These are phyloP conservation scores for Colletotrichum navitas DNA, from an alignment of 2,329 filamentous ascomycete species.

Conservation along the genomic window DNA sequence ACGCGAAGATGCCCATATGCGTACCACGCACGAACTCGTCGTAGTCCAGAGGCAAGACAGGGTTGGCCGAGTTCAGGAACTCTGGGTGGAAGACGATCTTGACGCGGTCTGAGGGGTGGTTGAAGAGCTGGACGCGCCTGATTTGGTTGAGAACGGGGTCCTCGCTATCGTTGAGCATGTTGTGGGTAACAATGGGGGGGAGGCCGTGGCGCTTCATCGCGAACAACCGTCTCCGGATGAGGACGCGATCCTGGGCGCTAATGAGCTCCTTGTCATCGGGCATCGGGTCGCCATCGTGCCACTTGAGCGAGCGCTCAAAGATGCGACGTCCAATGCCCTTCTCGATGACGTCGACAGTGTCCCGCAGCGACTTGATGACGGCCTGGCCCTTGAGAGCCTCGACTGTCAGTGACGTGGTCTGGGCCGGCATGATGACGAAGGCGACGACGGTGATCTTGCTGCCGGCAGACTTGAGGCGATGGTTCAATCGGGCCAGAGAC, in stretches of 20 bases:
- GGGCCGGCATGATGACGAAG: conserved; percentile 98
- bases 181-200: conserved; percentile 97
- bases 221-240: conserved; percentile 90
- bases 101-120: conserved; percentile 93
- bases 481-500: conserved; percentile 92
- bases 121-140: conserved; percentile 95
- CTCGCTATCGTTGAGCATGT: conserved; percentile 95
- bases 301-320: conserved; percentile 93
- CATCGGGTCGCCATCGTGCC: conserved; percentile 93
- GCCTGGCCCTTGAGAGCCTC: conserved; percentile 97
- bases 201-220: conserved; percentile 94
- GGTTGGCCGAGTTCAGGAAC: conserved; percentile 95
- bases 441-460: conserved; percentile 96
- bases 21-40: conserved; percentile 98
- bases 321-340: conserved; percentile 92
- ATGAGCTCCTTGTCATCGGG: conserved; percentile 98
- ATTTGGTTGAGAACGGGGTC: conserved; percentile 97
- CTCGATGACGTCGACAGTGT: conserved; percentile 94
- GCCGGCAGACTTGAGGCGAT: conserved; percentile 85
- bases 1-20: conserved; percentile 94
- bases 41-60: conserved; percentile 94
- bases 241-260: conserved; percentile 89
- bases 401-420: conserved; percentile 94
- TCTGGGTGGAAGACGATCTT: conserved; percentile 99
- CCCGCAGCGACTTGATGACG: conserved; percentile 94